Base-by-base conservation (phyloP, 2,329 filamentous ascomycete genomes). In the Lecanicillium sp. region DNA sequence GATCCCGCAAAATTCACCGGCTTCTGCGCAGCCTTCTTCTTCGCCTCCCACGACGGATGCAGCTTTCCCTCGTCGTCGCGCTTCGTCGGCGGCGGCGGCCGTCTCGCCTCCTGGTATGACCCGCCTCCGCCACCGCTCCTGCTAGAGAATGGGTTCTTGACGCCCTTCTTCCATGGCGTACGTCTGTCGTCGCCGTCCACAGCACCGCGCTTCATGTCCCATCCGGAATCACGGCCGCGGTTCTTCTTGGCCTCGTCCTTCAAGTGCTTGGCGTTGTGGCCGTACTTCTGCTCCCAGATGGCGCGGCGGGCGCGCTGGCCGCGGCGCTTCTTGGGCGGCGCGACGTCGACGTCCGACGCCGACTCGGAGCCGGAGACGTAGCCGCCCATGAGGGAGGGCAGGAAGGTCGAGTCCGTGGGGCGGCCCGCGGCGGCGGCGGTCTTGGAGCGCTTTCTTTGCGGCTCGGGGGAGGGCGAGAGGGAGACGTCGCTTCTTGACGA, bases 251-350 rank as follows among this genome's bases (percentile, higher is more conserved):
- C 50, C 65, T 70, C 55, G 54, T 65, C 62, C 50, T 72, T 71
- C 36, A 82, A 63, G 58, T 90, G 86, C 56, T 83, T 86, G 1
- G 87, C 88, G 52, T 77, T 74, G 12, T 75, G 72, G 42, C 86
- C 86, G 62, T 76, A 91, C 61, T 90, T 91, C 68, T 87, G 84
- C 69, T 91, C 87, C 72, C 82, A 86, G 50, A 93, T 85, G 20
- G 82, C 79, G 60, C 87, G 85, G 8, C 87, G 79, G n/a, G 84
- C 86, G 36, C 82, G 77, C 66, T 94, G 87, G 3, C 87, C 87
- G 19, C 86, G 75, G 58, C 91, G 90, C 66, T 90, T 90, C 56
- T 80, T 79, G 0, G 73, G 66, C 1, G 71, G 72, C 5, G 77
- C 78, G 2, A 74, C 64, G 44, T 89, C 86, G 19, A 87, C 69